Percentiles rank a stretch among this genome's conserved stretches.
Conservation (phyloP, 108 stramenopile genomes). For the Heterococcus sp. region DNA sequence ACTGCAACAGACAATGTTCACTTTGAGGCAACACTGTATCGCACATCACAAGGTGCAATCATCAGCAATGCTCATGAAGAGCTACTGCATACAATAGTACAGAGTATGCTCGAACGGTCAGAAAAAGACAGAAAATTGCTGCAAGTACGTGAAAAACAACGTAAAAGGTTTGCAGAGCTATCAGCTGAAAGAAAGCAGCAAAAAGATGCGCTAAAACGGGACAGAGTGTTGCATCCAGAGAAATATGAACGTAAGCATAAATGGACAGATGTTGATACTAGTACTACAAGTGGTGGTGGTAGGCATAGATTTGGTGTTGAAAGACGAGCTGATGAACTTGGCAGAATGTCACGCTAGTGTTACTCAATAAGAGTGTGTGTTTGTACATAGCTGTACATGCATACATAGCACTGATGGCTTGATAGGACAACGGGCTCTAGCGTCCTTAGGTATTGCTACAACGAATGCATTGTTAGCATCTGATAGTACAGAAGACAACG, state of each 20-base stretch:
- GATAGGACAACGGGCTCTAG: too few species aligned
- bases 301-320: too few species aligned
- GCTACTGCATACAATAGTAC: neutral
- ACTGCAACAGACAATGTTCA: conserved; percentile 24
- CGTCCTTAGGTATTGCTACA: too few species aligned
- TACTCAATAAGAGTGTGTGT: too few species aligned
- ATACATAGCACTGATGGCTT: too few species aligned
- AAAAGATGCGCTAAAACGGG: neutral
- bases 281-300: too few species aligned
- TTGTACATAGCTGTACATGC: too few species aligned
- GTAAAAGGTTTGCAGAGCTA: neutral
- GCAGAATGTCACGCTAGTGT: too few species aligned
- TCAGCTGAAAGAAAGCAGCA: neutral
- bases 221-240: conserved; percentile 24
- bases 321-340: too few species aligned
- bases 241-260: conserved; percentile 38
- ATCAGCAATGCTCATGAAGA: neutral
- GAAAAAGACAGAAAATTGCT: neutral
- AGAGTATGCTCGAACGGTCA: neutral
- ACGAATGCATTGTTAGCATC: too few species aligned
- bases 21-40: conserved; percentile 15
- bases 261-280: too few species aligned
- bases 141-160: neutral
- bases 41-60: neutral
- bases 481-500: too few species aligned